Evolutionary conservation across 2,329 filamentous ascomycete species (phyloP), one percentile per base, ranked within the genome.

Genomic region (Fusarium palustre): DNA sequence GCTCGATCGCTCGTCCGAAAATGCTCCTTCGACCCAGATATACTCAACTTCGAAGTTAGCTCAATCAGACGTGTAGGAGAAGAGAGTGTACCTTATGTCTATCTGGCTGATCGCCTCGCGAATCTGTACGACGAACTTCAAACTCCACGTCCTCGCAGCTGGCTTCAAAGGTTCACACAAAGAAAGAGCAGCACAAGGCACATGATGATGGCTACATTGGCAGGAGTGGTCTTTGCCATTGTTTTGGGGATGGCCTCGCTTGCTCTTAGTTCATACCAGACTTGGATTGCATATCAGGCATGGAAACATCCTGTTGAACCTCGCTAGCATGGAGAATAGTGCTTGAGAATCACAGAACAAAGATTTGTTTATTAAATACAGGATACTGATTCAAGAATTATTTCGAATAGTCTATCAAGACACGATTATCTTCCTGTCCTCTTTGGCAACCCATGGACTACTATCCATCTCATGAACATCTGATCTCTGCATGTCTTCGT

Each of bases 401-500:
- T 18, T 1, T 43, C 5, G 12, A 5, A 1, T n/a, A 9, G 11
- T 3, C 25, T 30, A 24, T 36, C 31, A 36, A 10, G 30, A 38
- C 0, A 7, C 24, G 3, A 22, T 8, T 12, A 7, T 48, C 18
- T 46, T 30, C 3, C 22, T 33, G 16, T 48, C 18, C 3, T 34
- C 13, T 5, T 22, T 38, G 3, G 9, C 7, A 4, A 13, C 52
- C 31, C 13, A 13, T 18, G 47, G n/a, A 8, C 9, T 43, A 0
- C 60, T 42, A 7, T 65, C 54, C 36, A 65, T 60, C 13, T 65
- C 54, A 11, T 53, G 39, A n/a, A 54, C 16, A 20, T 60, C 31
- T 1, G 22, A 31, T 18, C 62, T 48, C 7, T 41, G 46, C 47
- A 65, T 33, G 0, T 60, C 60, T 12, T 65, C 62, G 0, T 59